Conservation (phyloP, 2,329 filamentous ascomycete genomes). For the Colletotrichum eremochloae region DNA sequence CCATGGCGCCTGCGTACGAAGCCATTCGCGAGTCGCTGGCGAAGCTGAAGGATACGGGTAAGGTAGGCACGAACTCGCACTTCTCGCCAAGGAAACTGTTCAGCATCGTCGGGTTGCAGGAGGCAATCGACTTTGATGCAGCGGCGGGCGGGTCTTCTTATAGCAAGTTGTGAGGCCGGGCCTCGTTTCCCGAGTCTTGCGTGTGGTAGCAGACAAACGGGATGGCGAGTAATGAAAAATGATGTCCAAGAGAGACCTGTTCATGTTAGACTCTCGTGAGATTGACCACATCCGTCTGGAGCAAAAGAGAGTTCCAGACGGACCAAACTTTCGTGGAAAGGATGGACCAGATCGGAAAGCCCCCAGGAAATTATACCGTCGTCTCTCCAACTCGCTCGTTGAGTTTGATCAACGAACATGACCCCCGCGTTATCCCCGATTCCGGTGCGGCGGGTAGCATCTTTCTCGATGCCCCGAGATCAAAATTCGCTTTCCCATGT, state of each 20-base stretch:
- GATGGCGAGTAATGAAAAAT: neutral
- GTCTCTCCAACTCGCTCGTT: neutral
- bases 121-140: slow-evolving; percentile 63
- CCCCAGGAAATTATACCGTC: neutral
- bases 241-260: neutral
- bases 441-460: neutral
- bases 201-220: neutral
- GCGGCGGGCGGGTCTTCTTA: slow-evolving; percentile 39
- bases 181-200: neutral
- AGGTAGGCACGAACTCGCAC: slow-evolving; percentile 55
- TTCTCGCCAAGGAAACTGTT: slow-evolving; percentile 64
- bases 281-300: neutral
- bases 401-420: neutral
- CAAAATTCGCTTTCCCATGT: neutral
- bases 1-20: slow-evolving; percentile 61
- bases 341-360: neutral
- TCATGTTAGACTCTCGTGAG: neutral
- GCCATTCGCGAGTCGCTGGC: slow-evolving; percentile 56
- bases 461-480: neutral
- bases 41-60: slow-evolving; percentile 54
- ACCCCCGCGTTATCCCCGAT: neutral
- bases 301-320: neutral
- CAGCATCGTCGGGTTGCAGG: slow-evolving; percentile 64
- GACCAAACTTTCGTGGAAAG: neutral
- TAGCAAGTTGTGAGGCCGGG: slow-evolving; percentile 18